These are phyloP conservation scores for Penicillium sp. DNA, from an alignment of 2,329 filamentous ascomycete species.

Conservation along the genomic window DNA sequence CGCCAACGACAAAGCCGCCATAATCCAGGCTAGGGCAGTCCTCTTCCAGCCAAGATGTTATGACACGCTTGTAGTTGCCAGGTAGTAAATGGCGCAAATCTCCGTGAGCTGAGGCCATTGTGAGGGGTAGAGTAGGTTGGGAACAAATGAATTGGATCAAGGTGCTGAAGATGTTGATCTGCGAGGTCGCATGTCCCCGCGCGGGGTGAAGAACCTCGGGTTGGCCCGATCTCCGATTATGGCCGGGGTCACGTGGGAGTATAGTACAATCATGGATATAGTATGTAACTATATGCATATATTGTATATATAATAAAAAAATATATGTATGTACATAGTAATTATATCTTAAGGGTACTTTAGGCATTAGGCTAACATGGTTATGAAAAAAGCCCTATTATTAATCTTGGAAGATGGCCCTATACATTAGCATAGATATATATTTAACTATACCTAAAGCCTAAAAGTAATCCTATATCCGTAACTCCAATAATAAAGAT, in stretches of 20 bases:
- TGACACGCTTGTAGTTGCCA: constrained; percentile 74
- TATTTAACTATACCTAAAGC: no score
- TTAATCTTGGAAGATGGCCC: no score
- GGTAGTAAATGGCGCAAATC: constrained; percentile 73
- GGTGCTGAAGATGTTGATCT: neutral
- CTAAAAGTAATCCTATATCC: neutral
- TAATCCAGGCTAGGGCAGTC: constrained; percentile 97
- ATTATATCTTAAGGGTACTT: no score
- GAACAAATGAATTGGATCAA: neutral
- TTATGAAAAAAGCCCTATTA: no score
- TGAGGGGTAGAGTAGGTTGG: neutral
- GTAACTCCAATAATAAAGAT: neutral
- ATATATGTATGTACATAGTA: no score
- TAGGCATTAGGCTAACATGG: no score
- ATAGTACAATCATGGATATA: neutral
- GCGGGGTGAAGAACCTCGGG: constrained; percentile 6
- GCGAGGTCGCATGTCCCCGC: neutral
- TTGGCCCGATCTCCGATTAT: constrained; percentile 1
- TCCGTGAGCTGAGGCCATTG: constrained; percentile 58
- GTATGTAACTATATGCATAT: no score
- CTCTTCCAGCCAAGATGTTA: constrained; percentile 86
- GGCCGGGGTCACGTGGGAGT: constrained; percentile 1
- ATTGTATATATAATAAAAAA: no score
- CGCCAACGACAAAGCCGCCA: constrained; percentile 91
- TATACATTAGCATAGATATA: no score